Evolutionary conservation across 176 grass and related monocot genomes (phyloP).

Genomic region (Musa schizocarpa): DNA sequence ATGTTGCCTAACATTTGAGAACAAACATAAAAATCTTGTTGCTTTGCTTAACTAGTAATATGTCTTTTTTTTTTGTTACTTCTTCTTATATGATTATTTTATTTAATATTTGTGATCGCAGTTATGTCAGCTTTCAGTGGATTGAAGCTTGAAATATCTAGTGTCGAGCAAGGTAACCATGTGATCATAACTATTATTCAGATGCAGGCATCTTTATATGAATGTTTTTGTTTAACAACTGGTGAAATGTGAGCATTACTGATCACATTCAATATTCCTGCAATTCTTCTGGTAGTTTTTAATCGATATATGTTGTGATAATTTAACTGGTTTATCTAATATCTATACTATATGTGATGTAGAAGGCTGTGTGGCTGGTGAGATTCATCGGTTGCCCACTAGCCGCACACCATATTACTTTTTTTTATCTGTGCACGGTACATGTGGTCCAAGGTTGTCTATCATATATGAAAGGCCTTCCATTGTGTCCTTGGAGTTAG

Average conservation of each 20-base stretch:
- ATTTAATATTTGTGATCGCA: constrained; percentile 35
- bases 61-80: constrained; percentile 9
- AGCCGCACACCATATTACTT: too few species aligned
- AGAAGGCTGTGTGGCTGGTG: too few species aligned
- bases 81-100: constrained; percentile 28
- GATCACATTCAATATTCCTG: not conserved
- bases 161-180: constrained; percentile 80
- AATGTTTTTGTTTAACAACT: not conserved
- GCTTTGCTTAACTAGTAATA: not conserved
- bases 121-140: constrained; percentile 98
- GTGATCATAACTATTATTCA: constrained; percentile 14
- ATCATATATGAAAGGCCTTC: too few species aligned
- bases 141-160: constrained; percentile 80
- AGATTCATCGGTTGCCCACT: too few species aligned
- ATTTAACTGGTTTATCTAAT: not conserved
- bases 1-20: not conserved
- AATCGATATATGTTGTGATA: not conserved
- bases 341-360: not conserved
- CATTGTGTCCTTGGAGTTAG: too few species aligned
- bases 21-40: not conserved
- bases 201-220: not conserved
- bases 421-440: too few species aligned
- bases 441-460: too few species aligned
- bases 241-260: not conserved
- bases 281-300: not conserved